These are phyloP conservation scores for Mortierella claussenii DNA, from an alignment of 192 early-diverging fungal species.

Conservation along the genomic window DNA sequence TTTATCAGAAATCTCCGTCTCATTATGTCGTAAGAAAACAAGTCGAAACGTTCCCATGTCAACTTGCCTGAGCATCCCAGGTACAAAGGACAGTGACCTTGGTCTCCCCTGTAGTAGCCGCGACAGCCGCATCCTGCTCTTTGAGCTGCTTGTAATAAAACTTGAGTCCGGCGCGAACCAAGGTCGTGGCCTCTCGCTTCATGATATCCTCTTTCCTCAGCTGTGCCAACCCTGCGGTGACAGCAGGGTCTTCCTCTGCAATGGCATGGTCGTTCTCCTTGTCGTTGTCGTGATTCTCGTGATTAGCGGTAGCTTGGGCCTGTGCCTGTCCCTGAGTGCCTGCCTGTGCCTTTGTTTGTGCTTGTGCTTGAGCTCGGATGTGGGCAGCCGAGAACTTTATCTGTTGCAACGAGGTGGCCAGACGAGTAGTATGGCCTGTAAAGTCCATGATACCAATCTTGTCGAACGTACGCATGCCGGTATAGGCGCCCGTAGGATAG, in stretches of 20 bases:
- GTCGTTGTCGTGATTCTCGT: background rate
- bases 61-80: conserved; percentile 64
- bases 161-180: conserved; percentile 57
- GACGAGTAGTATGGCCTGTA: conserved; percentile 58
- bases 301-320: background rate
- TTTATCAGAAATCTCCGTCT: too few species aligned
- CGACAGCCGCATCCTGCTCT: background rate
- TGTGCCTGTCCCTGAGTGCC: too few species aligned
- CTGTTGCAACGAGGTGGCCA: conserved; percentile 59
- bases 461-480: conserved; percentile 68
- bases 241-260: background rate
- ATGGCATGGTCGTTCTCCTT: background rate
- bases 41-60: too few species aligned
- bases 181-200: conserved; percentile 18
- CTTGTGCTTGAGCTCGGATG: too few species aligned
- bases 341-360: too few species aligned
- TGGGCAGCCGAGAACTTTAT: conserved; percentile 49
- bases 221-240: conserved; percentile 39
- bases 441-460: conserved; percentile 65
- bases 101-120: conserved; percentile 41
- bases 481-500: conserved; percentile 68
- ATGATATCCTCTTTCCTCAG: conserved; percentile 3
- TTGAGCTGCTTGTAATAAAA: conserved; percentile 55
- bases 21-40: too few species aligned
- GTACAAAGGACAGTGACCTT: conserved; percentile 68